Evolutionary conservation across 306 rosid genomes (phyloP).

Genomic region (Vigna angularis): DNA sequence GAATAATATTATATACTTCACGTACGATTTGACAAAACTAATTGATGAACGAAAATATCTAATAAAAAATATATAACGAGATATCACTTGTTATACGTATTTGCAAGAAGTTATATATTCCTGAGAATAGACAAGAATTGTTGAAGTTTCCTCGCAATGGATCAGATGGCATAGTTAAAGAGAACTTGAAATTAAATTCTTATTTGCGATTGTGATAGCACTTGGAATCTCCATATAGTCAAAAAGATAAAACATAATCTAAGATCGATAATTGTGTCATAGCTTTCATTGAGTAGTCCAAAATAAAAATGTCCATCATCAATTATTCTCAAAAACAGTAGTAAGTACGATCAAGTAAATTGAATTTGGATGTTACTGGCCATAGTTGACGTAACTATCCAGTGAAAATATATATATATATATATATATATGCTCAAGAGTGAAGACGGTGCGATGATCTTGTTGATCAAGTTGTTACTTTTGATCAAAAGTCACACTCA

Average conservation of each 20-base stretch:
- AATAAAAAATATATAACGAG: background rate
- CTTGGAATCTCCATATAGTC: constrained; percentile 8
- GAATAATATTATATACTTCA: background rate
- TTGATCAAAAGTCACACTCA: constrained; percentile 9
- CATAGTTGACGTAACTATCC: background rate
- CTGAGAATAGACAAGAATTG: constrained; percentile 1
- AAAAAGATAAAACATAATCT: background rate
- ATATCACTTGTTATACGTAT: background rate
- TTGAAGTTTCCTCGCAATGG: constrained; percentile 13
- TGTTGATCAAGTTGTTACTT: constrained; percentile 18
- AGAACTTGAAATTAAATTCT: background rate
- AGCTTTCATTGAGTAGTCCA: constrained; percentile 16
- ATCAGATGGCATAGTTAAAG: background rate
- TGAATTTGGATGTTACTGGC: constrained; percentile 1
- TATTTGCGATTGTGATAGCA: background rate
- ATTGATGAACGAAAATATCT: background rate
- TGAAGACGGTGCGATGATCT: constrained; percentile 14
- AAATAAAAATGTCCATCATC: background rate
- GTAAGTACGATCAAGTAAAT: background rate
- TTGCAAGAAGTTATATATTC: background rate
- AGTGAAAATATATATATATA: background rate
- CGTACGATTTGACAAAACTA: background rate
- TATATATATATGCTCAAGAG: background rate
- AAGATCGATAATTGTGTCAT: background rate
- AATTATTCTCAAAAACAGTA: background rate